Percentiles rank a stretch among this genome's conserved stretches.
These are phyloP conservation scores for Venturia effusa DNA, from an alignment of 2,329 filamentous ascomycete species.

Conservation along the genomic window DNA sequence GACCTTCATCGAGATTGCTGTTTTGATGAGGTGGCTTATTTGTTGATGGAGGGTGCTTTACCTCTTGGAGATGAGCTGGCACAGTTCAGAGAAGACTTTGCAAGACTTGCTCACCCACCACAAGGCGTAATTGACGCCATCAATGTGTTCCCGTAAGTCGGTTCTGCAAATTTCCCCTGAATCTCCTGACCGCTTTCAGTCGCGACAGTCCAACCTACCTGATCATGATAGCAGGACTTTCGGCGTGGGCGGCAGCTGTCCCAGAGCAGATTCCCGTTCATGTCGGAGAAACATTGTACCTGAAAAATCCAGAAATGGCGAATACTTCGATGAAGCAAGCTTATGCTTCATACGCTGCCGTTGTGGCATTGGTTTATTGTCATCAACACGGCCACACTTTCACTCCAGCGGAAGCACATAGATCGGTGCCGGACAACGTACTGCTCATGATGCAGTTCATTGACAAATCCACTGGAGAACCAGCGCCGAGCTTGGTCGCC, in stretches of 20 bases:
- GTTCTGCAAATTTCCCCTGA: neutral
- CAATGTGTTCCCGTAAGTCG: neutral
- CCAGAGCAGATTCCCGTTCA: slow-evolving; percentile 10
- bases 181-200: neutral
- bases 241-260: slow-evolving; percentile 25
- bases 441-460: slow-evolving; percentile 44
- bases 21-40: neutral
- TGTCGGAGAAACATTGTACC: slow-evolving; percentile 33
- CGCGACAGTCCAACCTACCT: neutral
- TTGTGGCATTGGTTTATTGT: slow-evolving; percentile 41
- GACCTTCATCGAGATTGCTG: neutral
- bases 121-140: neutral
- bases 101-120: neutral
- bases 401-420: slow-evolving; percentile 33
- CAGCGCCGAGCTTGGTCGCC: slow-evolving; percentile 39
- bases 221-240: slow-evolving; percentile 29
- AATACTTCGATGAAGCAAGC: slow-evolving; percentile 44
- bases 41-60: neutral
- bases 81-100: neutral
- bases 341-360: slow-evolving; percentile 40
- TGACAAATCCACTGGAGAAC: slow-evolving; percentile 35
- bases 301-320: slow-evolving; percentile 32
- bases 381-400: slow-evolving; percentile 43
- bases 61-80: neutral
- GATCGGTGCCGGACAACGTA: slow-evolving; percentile 42